Base-by-base conservation (phyloP, 768 basidiomycete genomes). In the Suillus sp. region DNA sequence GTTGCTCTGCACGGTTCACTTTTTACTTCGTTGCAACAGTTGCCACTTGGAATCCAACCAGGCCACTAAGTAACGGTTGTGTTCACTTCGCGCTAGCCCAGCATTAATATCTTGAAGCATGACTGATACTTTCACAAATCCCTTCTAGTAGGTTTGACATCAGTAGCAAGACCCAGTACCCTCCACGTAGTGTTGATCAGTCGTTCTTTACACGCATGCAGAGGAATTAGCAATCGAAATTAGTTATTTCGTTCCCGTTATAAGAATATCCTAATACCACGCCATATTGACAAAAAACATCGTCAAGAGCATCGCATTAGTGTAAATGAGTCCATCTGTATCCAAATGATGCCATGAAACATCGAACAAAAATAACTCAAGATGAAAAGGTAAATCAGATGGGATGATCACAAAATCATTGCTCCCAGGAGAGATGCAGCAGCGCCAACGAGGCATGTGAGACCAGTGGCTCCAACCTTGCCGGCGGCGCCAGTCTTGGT, bases 361-460 rank as follows among this genome's bases (percentile, higher is more conserved):
- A 56, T 56, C 18, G 4, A 22, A 32, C 4, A n/a, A 54, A 60
- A 13, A 37, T 14, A 37, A 32, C 22, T 50, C 16, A 47, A 40
- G 1, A 51, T 47, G 47, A 9, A 18, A 8, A 16, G 4, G 34
- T 5, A 16, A 37, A 40, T 22, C 34, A 37, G 18, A 27, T 18
- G 4, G 35, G 42, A 40, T 61, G 2, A 62, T 72, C 40, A 74
- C 20, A 74, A 27, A 22, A 74, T 34, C 16, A 66, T 45, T 48
- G 65, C 67, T 18, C 73, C 66, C 7, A 75, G n/a, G n/a, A 73
- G 57, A 1, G 62, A 60, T 6, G 73, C 68, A 30, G 62, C 65
- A 27, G 69, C 34, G 3, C 64, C 74, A 18, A 74, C 62, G 7
- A 71, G 25, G 20, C 73, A 64, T 1, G 71, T 69, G 14, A 64